Conservation (phyloP, 768 basidiomycete genomes). For the Leccinum arenicola region DNA sequence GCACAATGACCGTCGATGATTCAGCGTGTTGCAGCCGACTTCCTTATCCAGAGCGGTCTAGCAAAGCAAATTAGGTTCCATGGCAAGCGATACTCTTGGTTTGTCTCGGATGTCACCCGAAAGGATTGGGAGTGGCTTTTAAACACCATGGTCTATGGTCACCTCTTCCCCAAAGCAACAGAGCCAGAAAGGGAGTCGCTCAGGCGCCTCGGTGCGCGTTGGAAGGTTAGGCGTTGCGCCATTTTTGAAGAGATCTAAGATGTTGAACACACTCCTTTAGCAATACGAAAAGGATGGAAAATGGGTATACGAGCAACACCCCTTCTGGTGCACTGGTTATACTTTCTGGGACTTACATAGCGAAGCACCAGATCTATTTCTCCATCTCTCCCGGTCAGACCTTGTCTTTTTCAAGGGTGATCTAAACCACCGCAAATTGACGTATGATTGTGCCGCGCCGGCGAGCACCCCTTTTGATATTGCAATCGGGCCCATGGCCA, state of each 20-base stretch:
- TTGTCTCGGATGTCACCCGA: slow-evolving; percentile 89
- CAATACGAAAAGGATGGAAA: slow-evolving; percentile 90
- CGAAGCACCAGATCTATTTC: slow-evolving; percentile 88
- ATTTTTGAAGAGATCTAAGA: not conserved
- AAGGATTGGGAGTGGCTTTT: slow-evolving; percentile 94
- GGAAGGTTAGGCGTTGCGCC: slow-evolving; percentile 62
- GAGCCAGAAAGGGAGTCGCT: slow-evolving; percentile 82
- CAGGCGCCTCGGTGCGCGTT: slow-evolving; percentile 73
- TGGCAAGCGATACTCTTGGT: slow-evolving; percentile 95
- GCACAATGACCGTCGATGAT: not conserved
- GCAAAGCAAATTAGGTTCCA: slow-evolving; percentile 88
- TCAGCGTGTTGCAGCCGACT: slow-evolving; percentile 65
- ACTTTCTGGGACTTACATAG: slow-evolving; percentile 86
- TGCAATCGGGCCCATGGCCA: slow-evolving; percentile 92
- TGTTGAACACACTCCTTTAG: slow-evolving; percentile 34
- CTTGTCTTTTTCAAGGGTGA: slow-evolving; percentile 95
- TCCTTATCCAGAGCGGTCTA: slow-evolving; percentile 85
- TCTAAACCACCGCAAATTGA: slow-evolving; percentile 88
- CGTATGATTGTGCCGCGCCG: slow-evolving; percentile 84
- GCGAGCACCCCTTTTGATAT: slow-evolving; percentile 84
- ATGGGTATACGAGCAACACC: slow-evolving; percentile 94
- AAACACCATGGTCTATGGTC: slow-evolving; percentile 86
- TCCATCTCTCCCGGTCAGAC: slow-evolving; percentile 85
- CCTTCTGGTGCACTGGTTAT: slow-evolving; percentile 96
- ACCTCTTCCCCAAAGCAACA: slow-evolving; percentile 81